These are phyloP conservation scores for Trematosphaeria pertusa DNA, from an alignment of 2,329 filamentous ascomycete genomes.

Conservation along the genomic window DNA sequence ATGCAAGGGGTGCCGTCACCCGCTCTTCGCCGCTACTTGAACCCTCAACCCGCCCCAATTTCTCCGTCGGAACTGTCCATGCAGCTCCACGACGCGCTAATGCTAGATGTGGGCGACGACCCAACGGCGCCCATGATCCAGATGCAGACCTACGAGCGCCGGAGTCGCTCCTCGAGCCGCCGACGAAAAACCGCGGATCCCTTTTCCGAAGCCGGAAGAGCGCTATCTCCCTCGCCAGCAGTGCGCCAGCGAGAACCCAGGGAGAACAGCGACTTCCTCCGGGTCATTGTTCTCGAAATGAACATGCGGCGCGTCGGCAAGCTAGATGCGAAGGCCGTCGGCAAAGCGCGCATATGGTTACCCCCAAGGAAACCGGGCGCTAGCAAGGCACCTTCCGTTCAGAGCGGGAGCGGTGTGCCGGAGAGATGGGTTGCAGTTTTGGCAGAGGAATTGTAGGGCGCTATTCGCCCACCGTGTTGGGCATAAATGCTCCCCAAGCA, in stretches of 20 bases:
- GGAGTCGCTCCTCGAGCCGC: conserved; percentile 36
- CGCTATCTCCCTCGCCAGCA: conserved; percentile 49
- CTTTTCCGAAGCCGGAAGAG: conserved; percentile 52
- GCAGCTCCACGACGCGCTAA: conserved; percentile 48
- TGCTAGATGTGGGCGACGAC: conserved; percentile 41
- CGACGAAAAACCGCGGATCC: conserved; percentile 42
- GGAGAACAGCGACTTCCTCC: conserved; percentile 69
- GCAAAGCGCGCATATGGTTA: conserved; percentile 66
- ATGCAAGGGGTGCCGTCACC: conserved; percentile 62
- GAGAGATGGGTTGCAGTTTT: conserved; percentile 43
- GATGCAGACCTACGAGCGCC: conserved; percentile 66
- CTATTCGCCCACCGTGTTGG: conserved; percentile 19
- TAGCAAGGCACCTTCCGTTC: conserved; percentile 32
- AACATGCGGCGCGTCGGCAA: conserved; percentile 71
- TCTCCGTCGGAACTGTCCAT: conserved; percentile 48
- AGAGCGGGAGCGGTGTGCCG: conserved; percentile 39
- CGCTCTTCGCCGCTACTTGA: conserved; percentile 66
- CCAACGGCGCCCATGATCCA: conserved; percentile 64
- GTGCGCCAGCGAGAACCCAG: conserved; percentile 67
- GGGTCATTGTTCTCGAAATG: conserved; percentile 71
- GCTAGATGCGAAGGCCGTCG: conserved; percentile 61
- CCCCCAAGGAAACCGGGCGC: conserved; percentile 59
- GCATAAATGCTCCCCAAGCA: conserved; percentile 26
- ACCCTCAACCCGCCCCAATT: conserved; percentile 57
- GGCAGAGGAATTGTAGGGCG: conserved; percentile 23